phyloP scores from a whole-genome alignment of 2,329 filamentous ascomycete genomes.

The Xylaria polymorpha region DNA sequence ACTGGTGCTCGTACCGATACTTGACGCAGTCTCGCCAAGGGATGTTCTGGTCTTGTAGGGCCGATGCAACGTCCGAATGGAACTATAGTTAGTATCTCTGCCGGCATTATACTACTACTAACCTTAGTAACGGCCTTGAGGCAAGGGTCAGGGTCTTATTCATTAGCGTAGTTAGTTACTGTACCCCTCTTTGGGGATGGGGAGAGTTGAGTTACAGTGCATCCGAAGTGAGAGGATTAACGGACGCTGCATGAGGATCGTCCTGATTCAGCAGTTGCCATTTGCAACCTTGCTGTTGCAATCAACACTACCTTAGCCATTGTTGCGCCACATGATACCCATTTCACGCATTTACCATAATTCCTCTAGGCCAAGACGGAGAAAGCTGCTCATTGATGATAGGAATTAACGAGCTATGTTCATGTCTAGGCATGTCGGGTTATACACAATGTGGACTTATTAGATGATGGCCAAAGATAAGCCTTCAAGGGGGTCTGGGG shows the following conservation, averaged over 20 bases:
- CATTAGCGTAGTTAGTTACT: neutral
- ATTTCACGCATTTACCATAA: neutral
- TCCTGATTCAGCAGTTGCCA: conserved; percentile 26
- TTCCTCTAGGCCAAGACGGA: neutral
- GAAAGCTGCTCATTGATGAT: neutral
- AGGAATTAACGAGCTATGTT: neutral
- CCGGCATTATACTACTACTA: neutral
- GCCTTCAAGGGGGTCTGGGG: neutral
- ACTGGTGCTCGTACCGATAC: conserved; percentile 11
- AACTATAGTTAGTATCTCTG: neutral
- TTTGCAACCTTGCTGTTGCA: conserved; percentile 28
- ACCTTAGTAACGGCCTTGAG: neutral
- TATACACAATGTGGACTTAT: neutral
- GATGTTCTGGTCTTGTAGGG: neutral
- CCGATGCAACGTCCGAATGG: conserved; percentile 5
- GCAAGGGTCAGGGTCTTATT: neutral
- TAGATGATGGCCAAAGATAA: conserved; percentile 8
- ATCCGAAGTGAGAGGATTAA: neutral
- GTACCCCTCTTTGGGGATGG: neutral
- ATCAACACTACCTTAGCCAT: conserved; percentile 3
- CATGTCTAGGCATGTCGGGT: neutral
- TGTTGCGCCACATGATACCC: conserved; percentile 11
- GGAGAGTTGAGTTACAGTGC: neutral
- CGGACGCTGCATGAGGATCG: conserved; percentile 3
- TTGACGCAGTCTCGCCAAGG: neutral